Base-by-base conservation (phyloP, 371 early-diverging fungal species). In the Syncephalis fuscata region DNA sequence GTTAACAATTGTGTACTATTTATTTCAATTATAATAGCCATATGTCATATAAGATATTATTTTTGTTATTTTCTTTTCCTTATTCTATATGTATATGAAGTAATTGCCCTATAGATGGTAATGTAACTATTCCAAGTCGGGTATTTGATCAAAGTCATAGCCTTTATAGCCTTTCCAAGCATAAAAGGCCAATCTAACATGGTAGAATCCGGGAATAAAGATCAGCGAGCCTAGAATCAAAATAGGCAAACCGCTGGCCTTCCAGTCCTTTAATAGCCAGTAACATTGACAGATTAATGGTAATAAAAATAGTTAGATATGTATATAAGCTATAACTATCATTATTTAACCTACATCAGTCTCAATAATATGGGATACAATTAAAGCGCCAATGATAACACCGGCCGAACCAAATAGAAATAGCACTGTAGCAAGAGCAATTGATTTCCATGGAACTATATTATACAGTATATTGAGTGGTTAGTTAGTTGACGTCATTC, bases 371-470 rank as follows among this genome's bases (percentile, higher is more conserved):
- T 73, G 73, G 24, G 70, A 52, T 47, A 69, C 68, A 43, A 78
- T 70, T n/a, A 78, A 49, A 1, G 68, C 69, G 46, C 78, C 78
- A 17, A 75, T 43, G 0, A 70, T 63, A 52, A 78, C 65, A 2
- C 74, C 63, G 15, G 56, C 58, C 26, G 66, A 59, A 19, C 78
- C 76, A 7, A 66, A 24, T 7, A 64, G 20, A 41, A 78, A 64
- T 1, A 78, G 55, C 24, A 67, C 41, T 20, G 56, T 44, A 2
- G 78, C 76, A n/a, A 78, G 54, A 10, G 59, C 52, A 46, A 78
- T 78, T 3, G 78, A 74, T 41, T 66, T 78, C 76, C 76, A 75
- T 44, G 78, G 78, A 56, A 74, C 76, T 74, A 48, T 5, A 42
- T 8, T 32, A 26, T 41, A 5, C 19, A 49, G 26, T 44, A 9